Evolutionary conservation across 2,329 filamentous ascomycete genomes (phyloP).

Genomic region (Colletotrichum siamense): DNA sequence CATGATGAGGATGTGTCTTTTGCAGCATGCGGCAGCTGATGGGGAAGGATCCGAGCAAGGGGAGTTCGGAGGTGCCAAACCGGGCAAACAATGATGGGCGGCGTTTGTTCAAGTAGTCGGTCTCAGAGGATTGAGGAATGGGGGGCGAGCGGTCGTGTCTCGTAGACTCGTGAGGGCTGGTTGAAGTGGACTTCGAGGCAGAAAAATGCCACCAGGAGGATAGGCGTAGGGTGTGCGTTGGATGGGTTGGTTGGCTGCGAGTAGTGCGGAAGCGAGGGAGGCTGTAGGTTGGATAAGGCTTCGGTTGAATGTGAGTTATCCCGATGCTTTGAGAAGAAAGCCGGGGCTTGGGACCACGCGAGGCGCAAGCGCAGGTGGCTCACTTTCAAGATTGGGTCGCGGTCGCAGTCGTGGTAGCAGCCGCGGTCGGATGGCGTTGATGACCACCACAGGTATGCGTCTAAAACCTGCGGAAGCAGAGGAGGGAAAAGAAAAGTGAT

Average conservation of each 20-base stretch:
- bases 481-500: not conserved
- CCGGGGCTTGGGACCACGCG: not conserved
- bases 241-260: not conserved
- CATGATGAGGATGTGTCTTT: constrained; percentile 29
- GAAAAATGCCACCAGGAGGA: constrained; percentile 8
- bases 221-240: not conserved
- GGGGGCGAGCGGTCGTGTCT: constrained; percentile 6
- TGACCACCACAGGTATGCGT: not conserved
- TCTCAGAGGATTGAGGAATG: constrained; percentile 13
- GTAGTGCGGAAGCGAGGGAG: not conserved
- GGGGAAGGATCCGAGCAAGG: not conserved
- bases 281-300: not conserved
- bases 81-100: not conserved
- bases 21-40: constrained; percentile 17
- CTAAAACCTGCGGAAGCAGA: not conserved
- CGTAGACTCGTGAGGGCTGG: constrained; percentile 5
- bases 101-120: constrained; percentile 13
- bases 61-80: not conserved
- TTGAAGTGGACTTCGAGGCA: not conserved
- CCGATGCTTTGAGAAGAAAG: not conserved
- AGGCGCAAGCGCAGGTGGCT: not conserved
- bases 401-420: not conserved
- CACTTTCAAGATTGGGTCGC: not conserved
- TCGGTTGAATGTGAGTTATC: not conserved
- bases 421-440: not conserved